Conservation (phyloP, 169 alveolate genomes). For the Eimeria zaria region DNA sequence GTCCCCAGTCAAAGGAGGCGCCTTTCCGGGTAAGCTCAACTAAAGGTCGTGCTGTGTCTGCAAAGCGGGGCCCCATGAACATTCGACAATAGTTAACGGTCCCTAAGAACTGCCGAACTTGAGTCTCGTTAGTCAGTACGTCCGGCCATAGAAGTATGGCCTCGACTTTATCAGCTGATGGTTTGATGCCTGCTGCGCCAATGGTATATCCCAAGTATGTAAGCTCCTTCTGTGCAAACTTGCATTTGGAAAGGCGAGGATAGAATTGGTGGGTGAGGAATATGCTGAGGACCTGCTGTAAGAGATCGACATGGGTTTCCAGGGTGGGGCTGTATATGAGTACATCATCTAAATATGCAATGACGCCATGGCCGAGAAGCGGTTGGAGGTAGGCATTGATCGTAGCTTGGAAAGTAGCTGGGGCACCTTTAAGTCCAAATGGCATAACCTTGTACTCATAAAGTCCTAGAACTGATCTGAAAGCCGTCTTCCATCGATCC, state of each 20-base stretch:
- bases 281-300: neutral
- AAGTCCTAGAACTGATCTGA: neutral
- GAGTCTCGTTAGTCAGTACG: neutral
- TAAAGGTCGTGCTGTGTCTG: neutral
- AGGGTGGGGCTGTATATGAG: neutral
- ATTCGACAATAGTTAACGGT: neutral
- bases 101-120: neutral
- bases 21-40: neutral
- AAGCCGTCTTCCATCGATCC: neutral
- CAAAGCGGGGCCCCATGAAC: neutral
- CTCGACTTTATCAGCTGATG: neutral
- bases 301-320: neutral
- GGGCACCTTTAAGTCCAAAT: neutral
- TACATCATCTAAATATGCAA: neutral
- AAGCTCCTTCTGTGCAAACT: neutral
- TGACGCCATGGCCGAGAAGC: neutral
- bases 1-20: neutral
- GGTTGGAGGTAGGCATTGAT: neutral
- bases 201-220: neutral
- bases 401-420: neutral
- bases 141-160: neutral
- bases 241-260: neutral
- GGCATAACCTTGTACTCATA: neutral
- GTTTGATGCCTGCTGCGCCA: neutral
- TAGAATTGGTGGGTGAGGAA: neutral